A percentile compares a stretch with the other conserved stretches of the same genome.
Conservation (phyloP, 768 basidiomycete species). For the Termitomyces sp. region DNA sequence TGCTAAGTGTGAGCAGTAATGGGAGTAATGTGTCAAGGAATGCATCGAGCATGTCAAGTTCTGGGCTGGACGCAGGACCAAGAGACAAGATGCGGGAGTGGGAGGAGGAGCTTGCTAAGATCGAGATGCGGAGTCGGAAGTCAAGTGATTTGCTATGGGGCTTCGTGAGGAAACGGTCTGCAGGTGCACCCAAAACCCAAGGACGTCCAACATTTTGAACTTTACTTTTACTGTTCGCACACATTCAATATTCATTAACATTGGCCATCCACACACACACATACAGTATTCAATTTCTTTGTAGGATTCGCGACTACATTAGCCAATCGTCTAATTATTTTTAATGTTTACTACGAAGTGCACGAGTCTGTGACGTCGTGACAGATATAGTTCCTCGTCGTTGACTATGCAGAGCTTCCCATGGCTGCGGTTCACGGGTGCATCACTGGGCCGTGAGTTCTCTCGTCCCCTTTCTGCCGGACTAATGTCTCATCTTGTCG, state of each 20-base stretch:
- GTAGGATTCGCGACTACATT: background rate
- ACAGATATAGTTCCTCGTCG: background rate
- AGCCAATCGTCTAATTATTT: background rate
- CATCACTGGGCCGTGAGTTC: conserved; percentile 45
- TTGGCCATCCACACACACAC: background rate
- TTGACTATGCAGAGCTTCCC: conserved; percentile 45
- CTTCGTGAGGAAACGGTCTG: conserved; percentile 30
- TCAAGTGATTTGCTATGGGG: conserved; percentile 39
- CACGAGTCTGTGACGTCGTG: background rate
- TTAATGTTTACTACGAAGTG: background rate
- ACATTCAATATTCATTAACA: too few relatives aligned
- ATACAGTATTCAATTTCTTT: background rate
- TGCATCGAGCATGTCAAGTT: conserved; percentile 24
- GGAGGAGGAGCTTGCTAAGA: conserved; percentile 73
- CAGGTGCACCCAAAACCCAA: conserved; percentile 15
- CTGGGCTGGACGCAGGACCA: conserved; percentile 22
- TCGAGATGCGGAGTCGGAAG: conserved; percentile 56
- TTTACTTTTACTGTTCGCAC: background rate
- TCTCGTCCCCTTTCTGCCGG: conserved; percentile 3
- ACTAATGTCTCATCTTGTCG: conserved; percentile 5
- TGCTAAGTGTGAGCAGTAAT: conserved; percentile 29
- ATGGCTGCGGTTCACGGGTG: conserved; percentile 47
- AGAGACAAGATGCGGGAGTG: conserved; percentile 52
- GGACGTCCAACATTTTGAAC: conserved; percentile 1
- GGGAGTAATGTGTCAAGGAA: conserved; percentile 18